phyloP scores from a whole-genome alignment of 2,329 filamentous ascomycete genomes.

The Colletotrichum sp. region DNA sequence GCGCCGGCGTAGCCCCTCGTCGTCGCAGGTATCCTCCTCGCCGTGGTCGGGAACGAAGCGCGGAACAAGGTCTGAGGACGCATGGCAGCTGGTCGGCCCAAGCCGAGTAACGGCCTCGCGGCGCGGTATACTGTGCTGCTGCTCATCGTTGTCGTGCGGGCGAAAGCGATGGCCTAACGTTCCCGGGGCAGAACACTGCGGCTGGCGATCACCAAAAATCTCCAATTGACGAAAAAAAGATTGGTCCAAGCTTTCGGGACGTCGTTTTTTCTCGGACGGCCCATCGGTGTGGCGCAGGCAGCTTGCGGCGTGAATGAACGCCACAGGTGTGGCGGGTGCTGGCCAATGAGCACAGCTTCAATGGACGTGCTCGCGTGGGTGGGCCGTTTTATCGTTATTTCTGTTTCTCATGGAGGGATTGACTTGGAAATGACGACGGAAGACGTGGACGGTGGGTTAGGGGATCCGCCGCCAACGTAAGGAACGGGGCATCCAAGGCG shows the following conservation, averaged over 20 bases:
- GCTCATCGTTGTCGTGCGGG: neutral
- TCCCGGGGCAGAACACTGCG: neutral
- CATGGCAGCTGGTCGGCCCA: neutral
- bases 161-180: neutral
- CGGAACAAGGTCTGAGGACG: neutral
- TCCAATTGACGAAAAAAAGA: neutral
- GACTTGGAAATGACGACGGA: neutral
- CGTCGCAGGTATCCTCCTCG: slow-evolving; percentile 8
- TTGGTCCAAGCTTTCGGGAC: slow-evolving; percentile 14
- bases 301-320: neutral
- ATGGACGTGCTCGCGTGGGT: neutral
- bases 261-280: neutral
- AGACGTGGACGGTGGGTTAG: neutral
- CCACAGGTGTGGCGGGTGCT: neutral
- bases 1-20: neutral
- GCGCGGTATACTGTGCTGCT: slow-evolving; percentile 5
- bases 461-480: slow-evolving; percentile 1
- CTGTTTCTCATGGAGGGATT: neutral
- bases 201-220: neutral
- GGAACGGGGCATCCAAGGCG: neutral
- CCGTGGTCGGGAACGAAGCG: neutral
- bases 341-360: neutral
- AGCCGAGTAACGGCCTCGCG: slow-evolving; percentile 15
- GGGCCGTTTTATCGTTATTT: neutral
- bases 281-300: neutral